A percentile compares a stretch with the other conserved stretches of the same genome.
Conservation (phyloP, 2,329 filamentous ascomycete genomes). For the Elsinoe fawcettii region DNA sequence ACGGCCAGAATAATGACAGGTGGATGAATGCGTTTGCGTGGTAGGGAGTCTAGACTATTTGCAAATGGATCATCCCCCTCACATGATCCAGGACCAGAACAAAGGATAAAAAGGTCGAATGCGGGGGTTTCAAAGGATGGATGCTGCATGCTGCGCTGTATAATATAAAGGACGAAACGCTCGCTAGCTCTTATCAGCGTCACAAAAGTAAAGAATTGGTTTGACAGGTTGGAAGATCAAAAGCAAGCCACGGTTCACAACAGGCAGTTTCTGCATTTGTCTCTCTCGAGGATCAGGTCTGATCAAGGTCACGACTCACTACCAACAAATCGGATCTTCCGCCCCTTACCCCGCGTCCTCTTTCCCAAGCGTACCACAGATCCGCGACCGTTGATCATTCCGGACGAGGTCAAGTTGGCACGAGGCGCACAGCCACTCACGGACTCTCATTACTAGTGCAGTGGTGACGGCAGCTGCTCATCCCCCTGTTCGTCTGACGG, state of each 20-base stretch:
- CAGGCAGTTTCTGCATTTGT: not conserved
- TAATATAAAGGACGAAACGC: not conserved
- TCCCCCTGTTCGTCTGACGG: constrained; percentile 10
- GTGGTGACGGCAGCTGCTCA: not conserved
- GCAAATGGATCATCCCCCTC: not conserved
- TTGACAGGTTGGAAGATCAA: constrained; percentile 9
- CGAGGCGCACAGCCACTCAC: constrained; percentile 12
- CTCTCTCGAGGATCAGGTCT: not conserved
- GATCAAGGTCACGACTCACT: not conserved
- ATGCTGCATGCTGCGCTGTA: not conserved
- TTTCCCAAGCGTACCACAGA: not conserved
- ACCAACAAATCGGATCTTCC: constrained; percentile 11
- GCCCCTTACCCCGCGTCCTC: constrained; percentile 8
- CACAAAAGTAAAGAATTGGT: not conserved
- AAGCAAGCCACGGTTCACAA: constrained; percentile 10
- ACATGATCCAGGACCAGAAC: not conserved
- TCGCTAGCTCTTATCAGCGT: not conserved
- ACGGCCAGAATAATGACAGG: not conserved
- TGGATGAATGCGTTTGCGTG: not conserved
- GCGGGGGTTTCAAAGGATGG: not conserved
- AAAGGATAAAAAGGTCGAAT: not conserved
- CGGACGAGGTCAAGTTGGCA: not conserved
- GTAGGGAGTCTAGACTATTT: constrained; percentile 5
- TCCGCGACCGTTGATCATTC: not conserved
- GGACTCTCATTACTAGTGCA: too few relatives aligned